Evolutionary conservation across 2,329 filamentous ascomycete genomes (phyloP).

Genomic region (Aureobasidium sp.): DNA sequence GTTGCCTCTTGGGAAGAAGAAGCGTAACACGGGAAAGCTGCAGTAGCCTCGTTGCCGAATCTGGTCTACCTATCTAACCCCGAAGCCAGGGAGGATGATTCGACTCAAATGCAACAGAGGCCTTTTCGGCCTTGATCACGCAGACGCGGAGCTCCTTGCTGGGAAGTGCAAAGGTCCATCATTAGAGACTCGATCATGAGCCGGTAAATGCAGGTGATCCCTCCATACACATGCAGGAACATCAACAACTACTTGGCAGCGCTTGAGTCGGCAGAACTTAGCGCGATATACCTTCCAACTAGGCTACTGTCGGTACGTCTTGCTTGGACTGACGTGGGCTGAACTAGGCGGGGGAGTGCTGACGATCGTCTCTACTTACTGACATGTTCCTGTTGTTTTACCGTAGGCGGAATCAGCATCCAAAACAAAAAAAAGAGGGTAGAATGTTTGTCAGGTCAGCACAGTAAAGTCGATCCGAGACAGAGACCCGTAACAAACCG

Average conservation of each 20-base stretch:
- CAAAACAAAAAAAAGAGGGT: slow-evolving; percentile 1
- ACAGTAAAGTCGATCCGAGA: slow-evolving; percentile 12
- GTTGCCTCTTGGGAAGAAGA: slow-evolving; percentile 8
- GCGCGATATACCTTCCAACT: slow-evolving; percentile 1
- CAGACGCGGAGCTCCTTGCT: slow-evolving; percentile 15
- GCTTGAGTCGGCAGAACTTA: slow-evolving; percentile 9
- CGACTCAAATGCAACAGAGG: slow-evolving; percentile 14
- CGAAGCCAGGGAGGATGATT: slow-evolving; percentile 15
- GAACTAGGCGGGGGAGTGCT: slow-evolving; percentile 4
- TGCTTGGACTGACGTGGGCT: neutral
- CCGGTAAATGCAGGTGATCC: slow-evolving; percentile 10
- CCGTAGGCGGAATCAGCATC: neutral
- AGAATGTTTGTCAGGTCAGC: slow-evolving; percentile 16
- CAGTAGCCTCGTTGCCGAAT: slow-evolving; percentile 14
- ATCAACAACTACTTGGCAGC: slow-evolving; percentile 10
- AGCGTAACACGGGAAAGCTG: slow-evolving; percentile 13
- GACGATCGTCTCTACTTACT: slow-evolving; percentile 13
- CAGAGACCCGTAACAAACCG: slow-evolving; percentile 11
- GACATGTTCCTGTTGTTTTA: slow-evolving; percentile 9
- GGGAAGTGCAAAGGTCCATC: slow-evolving; percentile 11
- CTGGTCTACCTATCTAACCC: slow-evolving; percentile 9
- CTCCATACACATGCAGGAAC: slow-evolving; percentile 15
- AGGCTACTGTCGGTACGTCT: slow-evolving; percentile 10
- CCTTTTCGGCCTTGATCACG: slow-evolving; percentile 12
- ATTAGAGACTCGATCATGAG: slow-evolving; percentile 12